Base-by-base conservation (phyloP, 176 grass and related monocot species). In the Zea mays region DNA sequence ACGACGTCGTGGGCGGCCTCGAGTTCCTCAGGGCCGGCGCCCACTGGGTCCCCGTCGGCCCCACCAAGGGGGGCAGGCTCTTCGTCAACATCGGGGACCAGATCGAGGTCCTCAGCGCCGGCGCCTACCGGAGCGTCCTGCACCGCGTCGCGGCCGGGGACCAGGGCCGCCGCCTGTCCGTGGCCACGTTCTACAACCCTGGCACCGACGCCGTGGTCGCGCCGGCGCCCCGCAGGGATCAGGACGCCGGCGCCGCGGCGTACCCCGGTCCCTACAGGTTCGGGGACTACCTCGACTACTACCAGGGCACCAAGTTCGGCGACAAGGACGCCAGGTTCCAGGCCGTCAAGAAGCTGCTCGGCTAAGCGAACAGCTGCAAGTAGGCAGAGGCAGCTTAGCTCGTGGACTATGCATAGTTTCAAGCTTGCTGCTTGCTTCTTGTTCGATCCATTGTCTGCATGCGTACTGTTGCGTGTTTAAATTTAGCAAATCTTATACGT, bases 101-200 rank as follows among this genome's bases (percentile, higher is more conserved):
- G 83, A 21, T 97, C 21, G 94, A 97, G 87, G 86, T 97, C 36
- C 10, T 97, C 34, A 97, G 94, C 72, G 90, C 82, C 43, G 94
- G 94, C 43, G 19, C 48, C 3, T 97, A 97, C 90, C 70, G 37
- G 41, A 97, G 94, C 78, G 81, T 93, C 10, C 41, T 85, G 63
- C 94, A 97, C 79, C 91, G 91, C 13, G 91, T 97, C 7, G 72
- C 65, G 1, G 82, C 86, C 2, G 75, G 72, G 4, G 4, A 14
- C 10, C 75, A 65, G 20, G 88, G 94, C 0, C 75, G 78, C 17
- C 80, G 91, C 5, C 86, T 97, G 7, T 97, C 94, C 0, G 87
- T 97, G 33, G 94, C 91, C 5, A 97, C 91, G 36, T 97, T 97
- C 84, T 97, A 97, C 79, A 97, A 97, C 75, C 94, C 94, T 0